These are phyloP conservation scores for Apiospora phragmitis DNA, from an alignment of 2,329 filamentous ascomycete species.

Conservation along the genomic window DNA sequence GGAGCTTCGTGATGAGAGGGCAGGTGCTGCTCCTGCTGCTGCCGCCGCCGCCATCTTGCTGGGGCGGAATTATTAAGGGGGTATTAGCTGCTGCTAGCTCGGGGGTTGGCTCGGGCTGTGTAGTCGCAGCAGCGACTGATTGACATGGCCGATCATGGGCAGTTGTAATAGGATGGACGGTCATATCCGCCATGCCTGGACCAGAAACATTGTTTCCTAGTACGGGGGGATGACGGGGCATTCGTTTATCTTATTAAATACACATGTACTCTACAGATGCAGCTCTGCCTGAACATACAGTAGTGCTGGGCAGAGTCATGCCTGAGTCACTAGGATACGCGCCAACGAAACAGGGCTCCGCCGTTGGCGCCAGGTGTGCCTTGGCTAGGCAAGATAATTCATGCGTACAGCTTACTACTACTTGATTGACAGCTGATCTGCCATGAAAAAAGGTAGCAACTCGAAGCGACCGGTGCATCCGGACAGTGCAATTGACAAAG, in stretches of 20 bases:
- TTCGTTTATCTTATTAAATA: neutral
- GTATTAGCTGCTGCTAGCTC: neutral
- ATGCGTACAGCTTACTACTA: neutral
- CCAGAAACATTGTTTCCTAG: neutral
- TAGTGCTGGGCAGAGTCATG: neutral
- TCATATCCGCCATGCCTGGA: neutral
- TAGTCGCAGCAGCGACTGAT: neutral
- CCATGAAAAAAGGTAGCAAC: neutral
- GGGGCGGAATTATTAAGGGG: neutral
- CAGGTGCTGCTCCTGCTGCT: neutral
- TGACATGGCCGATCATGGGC: neutral
- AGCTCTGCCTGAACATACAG: neutral
- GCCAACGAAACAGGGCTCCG: neutral
- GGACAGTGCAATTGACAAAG: neutral
- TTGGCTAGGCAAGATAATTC: neutral
- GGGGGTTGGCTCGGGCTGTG: neutral
- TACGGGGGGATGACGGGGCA: neutral
- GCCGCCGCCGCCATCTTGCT: neutral
- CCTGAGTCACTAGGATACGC: neutral
- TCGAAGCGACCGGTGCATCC: neutral
- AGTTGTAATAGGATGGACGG: neutral
- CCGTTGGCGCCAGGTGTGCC: neutral
- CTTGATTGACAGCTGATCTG: neutral
- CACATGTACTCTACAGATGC: neutral
- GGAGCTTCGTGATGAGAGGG: neutral